Evolutionary conservation across 768 basidiomycete genomes (phyloP).

Genomic region (Daedalea quercina): DNA sequence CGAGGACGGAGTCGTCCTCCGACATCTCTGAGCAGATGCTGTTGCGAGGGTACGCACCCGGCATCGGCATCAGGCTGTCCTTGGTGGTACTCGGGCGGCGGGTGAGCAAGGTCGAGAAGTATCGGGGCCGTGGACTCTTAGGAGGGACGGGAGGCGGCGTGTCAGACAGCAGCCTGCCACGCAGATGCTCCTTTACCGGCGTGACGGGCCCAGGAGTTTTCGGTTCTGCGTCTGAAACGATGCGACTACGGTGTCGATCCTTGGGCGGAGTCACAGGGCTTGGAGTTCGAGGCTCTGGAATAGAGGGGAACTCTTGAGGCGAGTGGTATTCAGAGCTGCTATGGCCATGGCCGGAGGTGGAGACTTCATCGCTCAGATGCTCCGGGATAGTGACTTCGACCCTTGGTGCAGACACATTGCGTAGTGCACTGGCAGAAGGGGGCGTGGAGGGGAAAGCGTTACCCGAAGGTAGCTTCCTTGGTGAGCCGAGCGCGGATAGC

Average conservation of each 20-base stretch:
- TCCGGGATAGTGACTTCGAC: constrained; percentile 1
- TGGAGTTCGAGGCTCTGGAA: constrained; percentile 1
- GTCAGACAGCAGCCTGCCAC: neutral
- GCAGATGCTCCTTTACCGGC: neutral
- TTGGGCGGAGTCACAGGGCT: neutral
- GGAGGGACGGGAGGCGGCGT: constrained; percentile 13
- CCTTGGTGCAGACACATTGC: neutral
- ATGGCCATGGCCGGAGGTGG: constrained; percentile 6
- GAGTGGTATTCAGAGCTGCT: constrained; percentile 4
- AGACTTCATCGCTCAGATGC: neutral
- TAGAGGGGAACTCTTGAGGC: constrained; percentile 6
- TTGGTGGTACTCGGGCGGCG: constrained; percentile 14
- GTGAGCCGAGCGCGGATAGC: constrained; percentile 12
- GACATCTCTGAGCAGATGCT: constrained; percentile 60
- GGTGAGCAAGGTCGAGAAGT: constrained; percentile 31
- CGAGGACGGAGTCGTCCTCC: constrained; percentile 58
- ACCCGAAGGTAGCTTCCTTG: constrained; percentile 6
- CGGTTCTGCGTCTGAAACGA: neutral
- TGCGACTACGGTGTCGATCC: neutral
- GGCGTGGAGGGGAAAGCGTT: constrained; percentile 13
- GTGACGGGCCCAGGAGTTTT: neutral
- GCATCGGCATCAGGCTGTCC: constrained; percentile 17
- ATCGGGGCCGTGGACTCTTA: constrained; percentile 23
- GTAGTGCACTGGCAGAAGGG: neutral
- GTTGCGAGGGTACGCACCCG: constrained; percentile 41